phyloP scores from a whole-genome alignment of 768 basidiomycete species.

The Leucocoprinus leucothites region DNA sequence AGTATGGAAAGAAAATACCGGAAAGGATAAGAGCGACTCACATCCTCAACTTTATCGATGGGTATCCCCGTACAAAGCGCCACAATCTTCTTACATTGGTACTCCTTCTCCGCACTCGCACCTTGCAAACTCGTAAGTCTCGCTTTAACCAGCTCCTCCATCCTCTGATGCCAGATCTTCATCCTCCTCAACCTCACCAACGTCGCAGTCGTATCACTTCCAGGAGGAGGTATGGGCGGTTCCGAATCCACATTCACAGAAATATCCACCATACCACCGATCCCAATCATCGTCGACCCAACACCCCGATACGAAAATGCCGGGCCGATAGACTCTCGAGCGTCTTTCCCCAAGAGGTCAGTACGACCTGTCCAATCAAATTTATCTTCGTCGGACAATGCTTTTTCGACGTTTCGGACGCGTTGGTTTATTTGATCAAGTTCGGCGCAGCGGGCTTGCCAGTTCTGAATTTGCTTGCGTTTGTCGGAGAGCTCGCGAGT shows the following conservation, averaged over 20 bases:
- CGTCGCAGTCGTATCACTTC: conserved; percentile 47
- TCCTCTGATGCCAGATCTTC: conserved; percentile 79
- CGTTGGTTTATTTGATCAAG: conserved; percentile 81
- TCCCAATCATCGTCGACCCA: conserved; percentile 61
- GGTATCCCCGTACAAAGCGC: conserved; percentile 85
- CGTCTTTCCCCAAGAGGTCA: conserved; percentile 38
- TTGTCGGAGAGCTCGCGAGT: conserved; percentile 91
- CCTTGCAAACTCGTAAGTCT: conserved; percentile 71
- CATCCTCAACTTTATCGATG: conserved; percentile 86
- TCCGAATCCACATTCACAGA: conserved; percentile 67
- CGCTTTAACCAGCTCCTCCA: conserved; percentile 70
- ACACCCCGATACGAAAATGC: conserved; percentile 73
- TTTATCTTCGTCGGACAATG: conserved; percentile 70
- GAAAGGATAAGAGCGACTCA: conserved; percentile 51
- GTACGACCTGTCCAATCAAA: conserved; percentile 90
- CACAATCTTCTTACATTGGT: conserved; percentile 89
- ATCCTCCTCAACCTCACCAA: conserved; percentile 73
- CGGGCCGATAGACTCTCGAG: conserved; percentile 42
- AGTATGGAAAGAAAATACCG: conserved; percentile 14
- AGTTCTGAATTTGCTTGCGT: conserved; percentile 76
- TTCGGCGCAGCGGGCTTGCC: conserved; percentile 72
- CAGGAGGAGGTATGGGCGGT: conserved; percentile 58
- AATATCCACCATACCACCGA: conserved; percentile 64
- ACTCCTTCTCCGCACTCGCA: conserved; percentile 83
- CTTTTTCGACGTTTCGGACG: conserved; percentile 80